Percentiles rank a stretch among this genome's conserved stretches.
These are phyloP conservation scores for Amanita pallidorosea DNA, from an alignment of 768 basidiomycete genomes.

Conservation along the genomic window DNA sequence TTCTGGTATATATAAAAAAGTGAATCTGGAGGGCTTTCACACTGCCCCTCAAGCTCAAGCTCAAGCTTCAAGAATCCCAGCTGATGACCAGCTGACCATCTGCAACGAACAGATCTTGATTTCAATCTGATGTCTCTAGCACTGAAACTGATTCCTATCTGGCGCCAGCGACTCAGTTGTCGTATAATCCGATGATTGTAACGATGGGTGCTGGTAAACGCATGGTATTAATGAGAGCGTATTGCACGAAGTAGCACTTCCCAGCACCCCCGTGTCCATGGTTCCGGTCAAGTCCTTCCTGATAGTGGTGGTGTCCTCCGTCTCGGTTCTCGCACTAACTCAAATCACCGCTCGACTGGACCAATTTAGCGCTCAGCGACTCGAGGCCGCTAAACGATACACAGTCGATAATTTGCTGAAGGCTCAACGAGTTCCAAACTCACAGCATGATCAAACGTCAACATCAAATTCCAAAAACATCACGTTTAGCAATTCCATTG, in stretches of 20 bases:
- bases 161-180: no score
- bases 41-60: no score
- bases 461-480: slow-evolving; percentile 31
- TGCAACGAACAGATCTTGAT: no score
- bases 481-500: slow-evolving; percentile 56
- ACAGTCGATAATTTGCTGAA: neutral
- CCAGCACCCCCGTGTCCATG: neutral
- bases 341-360: neutral
- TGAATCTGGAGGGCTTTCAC: no score
- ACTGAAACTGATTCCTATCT: no score
- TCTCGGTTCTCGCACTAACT: neutral
- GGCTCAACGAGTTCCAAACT: neutral
- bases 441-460: neutral
- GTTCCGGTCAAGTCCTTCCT: neutral
- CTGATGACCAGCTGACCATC: no score
- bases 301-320: neutral
- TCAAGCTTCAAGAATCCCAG: no score
- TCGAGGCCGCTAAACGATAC: neutral
- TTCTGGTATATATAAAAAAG: no score
- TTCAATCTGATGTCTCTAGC: no score
- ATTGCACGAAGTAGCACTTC: neutral
- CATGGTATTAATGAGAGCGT: no score
- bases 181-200: no score
- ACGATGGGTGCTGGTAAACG: no score
- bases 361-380: neutral